phyloP scores from a whole-genome alignment of 192 early-diverging fungal species.

The Podila epigama region DNA sequence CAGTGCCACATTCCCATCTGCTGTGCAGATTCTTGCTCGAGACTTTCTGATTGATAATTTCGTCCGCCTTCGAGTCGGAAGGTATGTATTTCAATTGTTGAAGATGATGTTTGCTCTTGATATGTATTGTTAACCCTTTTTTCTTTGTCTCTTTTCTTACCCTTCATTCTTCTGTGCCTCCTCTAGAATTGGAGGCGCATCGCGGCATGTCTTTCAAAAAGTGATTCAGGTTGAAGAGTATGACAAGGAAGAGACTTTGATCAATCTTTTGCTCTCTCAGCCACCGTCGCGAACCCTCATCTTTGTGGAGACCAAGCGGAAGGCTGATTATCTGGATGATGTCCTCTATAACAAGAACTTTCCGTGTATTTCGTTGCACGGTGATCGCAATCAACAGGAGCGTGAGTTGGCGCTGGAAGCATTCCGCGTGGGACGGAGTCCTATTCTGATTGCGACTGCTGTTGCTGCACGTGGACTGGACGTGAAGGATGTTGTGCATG shows the following conservation, averaged over 20 bases:
- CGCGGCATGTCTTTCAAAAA: conserved; percentile 90
- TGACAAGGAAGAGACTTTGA: conserved; percentile 68
- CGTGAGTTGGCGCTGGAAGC: conserved; percentile 77
- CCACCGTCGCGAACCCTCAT: conserved; percentile 75
- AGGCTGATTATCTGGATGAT: conserved; percentile 80
- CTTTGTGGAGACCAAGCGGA: conserved; percentile 87
- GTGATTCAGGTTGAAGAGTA: conserved; percentile 74
- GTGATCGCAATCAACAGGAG: conserved; percentile 82
- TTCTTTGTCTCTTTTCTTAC: neutral
- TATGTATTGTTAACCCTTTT: neutral
- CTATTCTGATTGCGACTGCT: conserved; percentile 85
- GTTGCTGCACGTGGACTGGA: conserved; percentile 89
- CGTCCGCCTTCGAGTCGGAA: conserved; percentile 85
- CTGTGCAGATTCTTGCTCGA: conserved; percentile 89
- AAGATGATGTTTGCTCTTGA: neutral
- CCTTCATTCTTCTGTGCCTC: neutral
- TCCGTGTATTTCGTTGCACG: conserved; percentile 85
- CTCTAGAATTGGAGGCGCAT: conserved; percentile 76
- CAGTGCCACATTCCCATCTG: conserved; percentile 93
- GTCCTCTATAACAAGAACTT: conserved; percentile 69
- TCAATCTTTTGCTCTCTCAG: conserved; percentile 62
- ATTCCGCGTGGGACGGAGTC: conserved; percentile 67
- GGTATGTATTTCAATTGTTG: neutral
- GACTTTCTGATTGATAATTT: conserved; percentile 91
- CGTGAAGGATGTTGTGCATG: conserved; percentile 84